Conservation (phyloP, 257 asterid genomes). For the Solanum medicagineum region DNA sequence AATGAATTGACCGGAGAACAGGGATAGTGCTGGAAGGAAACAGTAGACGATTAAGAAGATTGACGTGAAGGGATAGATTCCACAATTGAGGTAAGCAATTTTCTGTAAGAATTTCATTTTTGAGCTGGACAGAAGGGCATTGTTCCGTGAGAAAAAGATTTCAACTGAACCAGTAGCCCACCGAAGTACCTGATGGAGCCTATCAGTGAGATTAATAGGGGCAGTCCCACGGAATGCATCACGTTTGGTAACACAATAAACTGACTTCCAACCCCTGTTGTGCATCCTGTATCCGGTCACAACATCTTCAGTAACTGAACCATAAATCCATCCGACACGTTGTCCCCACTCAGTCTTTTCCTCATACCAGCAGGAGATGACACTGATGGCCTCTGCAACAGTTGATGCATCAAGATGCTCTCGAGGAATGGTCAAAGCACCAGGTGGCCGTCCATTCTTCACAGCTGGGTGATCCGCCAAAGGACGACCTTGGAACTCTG, state of each 20-base stretch:
- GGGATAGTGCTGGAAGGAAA: conserved; percentile 60
- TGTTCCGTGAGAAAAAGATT: conserved; percentile 61
- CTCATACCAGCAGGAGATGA: conserved; percentile 69
- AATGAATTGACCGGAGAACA: conserved; percentile 65
- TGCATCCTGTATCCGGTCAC: conserved; percentile 73
- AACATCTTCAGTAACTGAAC: conserved; percentile 67
- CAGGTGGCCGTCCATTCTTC: conserved; percentile 57
- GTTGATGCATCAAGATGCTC: conserved; percentile 61
- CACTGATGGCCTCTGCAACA: conserved; percentile 65
- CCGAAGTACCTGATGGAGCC: conserved; percentile 72
- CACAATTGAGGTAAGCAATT: conserved; percentile 56
- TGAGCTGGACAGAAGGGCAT: conserved; percentile 48
- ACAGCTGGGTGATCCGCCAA: conserved; percentile 67
- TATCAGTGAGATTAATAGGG: conserved; percentile 59
- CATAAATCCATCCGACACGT: conserved; percentile 70
- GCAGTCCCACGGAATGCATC: conserved; percentile 78
- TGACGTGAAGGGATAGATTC: conserved; percentile 62
- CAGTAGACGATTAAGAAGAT: conserved; percentile 52
- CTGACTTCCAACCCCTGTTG: conserved; percentile 62
- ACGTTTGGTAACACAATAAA: conserved; percentile 59
- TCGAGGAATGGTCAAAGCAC: conserved; percentile 54
- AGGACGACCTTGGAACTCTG: conserved; percentile 66
- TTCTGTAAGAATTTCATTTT: conserved; percentile 51
- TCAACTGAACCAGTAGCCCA: conserved; percentile 86
- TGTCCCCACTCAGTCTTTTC: conserved; percentile 70